Base-by-base conservation (phyloP, 805 yeast genomes). In the Kurtzmaniella fragi region DNA sequence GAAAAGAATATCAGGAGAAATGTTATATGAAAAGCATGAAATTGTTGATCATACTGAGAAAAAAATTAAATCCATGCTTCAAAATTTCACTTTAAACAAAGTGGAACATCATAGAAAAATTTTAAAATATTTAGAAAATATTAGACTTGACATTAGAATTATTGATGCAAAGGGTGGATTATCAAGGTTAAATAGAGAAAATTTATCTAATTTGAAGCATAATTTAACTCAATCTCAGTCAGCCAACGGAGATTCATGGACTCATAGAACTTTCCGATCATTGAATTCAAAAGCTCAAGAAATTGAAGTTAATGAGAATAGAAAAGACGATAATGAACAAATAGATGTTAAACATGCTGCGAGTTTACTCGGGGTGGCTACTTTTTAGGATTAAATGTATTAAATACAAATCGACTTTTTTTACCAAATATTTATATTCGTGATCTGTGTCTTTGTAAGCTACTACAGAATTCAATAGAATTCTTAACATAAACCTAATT, bases 331-430 rank as follows among this genome's bases (percentile, higher is more conserved):
- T 7, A 43, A 46, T 20, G 45, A 38, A 10, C 33, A 31, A 4
- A 75, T 88, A 4, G 91, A 87, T 59, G 95, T 96, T 0, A 78
- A 77, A 43, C 81, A 80, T 50, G 98, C 96, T 1, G 97, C 96
- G 0, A 69, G 78, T 28, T 50, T 91, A 31, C 67, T 90, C 20
- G 95, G 96, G 1, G 80, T 80, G 3, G 79, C 91, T 2, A 78
- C 86, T 3, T 85, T 85, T 49, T 80, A 20, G 25, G 8, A 57
- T 49, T 29, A 17, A 4, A 33, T 28, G 8, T 13, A 10, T 27
- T 10, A 27, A 10, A 27, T 10, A 10, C 10, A 9, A 31, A 10
- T n/a, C 9, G 33, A 10, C 9, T 14, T n/a, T 13, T 9, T 31
- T 8, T 26, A 26, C 12, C 25, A 20, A 5, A 20, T 20, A 20